A percentile compares a stretch with the other conserved stretches of the same genome.
Conservation (phyloP, 306 rosid genomes). For the Glycyrrhiza uralensis region DNA sequence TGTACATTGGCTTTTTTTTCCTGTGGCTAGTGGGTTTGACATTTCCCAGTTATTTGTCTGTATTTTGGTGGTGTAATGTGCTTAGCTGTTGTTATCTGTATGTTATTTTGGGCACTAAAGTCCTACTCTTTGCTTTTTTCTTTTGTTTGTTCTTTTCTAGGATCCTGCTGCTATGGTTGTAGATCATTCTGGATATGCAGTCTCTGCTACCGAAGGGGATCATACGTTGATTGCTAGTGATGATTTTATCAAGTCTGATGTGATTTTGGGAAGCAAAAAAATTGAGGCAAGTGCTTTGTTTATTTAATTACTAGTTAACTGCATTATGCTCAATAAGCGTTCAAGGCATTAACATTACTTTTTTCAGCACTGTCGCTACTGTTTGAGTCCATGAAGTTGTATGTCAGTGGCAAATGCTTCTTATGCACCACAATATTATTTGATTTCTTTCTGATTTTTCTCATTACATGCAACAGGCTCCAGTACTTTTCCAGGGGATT, state of each 20-base stretch:
- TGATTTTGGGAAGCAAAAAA: conserved; percentile 70
- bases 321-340: neutral
- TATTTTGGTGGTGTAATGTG: conserved; percentile 10
- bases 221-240: conserved; percentile 90
- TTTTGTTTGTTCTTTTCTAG: conserved; percentile 33
- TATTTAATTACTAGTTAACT: neutral
- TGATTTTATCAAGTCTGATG: conserved; percentile 67
- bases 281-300: conserved; percentile 64
- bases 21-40: neutral
- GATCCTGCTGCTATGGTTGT: conserved; percentile 71
- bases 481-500: conserved; percentile 91
- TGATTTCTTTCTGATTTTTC: conserved; percentile 34
- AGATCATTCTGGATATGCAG: conserved; percentile 85
- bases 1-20: neutral
- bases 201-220: conserved; percentile 77
- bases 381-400: neutral
- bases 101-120: neutral
- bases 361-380: too few relatives aligned
- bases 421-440: neutral
- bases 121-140: neutral
- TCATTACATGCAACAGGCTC: conserved; percentile 67
- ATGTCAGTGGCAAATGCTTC: neutral
- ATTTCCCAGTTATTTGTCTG: neutral
- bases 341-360: neutral
- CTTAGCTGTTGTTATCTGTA: neutral